These are phyloP conservation scores for Wickerhamiella cacticola DNA, from an alignment of 805 yeast species.

Conservation along the genomic window DNA sequence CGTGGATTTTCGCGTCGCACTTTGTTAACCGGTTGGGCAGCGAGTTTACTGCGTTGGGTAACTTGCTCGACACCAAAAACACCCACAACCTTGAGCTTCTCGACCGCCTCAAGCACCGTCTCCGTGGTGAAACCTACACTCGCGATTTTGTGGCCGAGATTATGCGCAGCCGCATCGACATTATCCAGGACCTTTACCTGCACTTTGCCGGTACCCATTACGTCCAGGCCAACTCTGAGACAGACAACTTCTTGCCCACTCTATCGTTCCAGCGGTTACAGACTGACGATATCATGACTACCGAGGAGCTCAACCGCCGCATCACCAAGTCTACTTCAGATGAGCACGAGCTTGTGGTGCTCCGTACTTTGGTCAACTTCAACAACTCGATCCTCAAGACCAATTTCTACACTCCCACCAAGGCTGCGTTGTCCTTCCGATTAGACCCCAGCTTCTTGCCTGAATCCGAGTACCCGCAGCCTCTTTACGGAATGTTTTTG, in stretches of 20 bases:
- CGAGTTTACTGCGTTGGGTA: constrained; percentile 61
- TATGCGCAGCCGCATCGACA: constrained; percentile 53
- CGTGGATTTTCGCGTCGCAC: constrained; percentile 83
- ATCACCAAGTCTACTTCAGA: constrained; percentile 57
- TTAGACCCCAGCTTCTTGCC: constrained; percentile 82
- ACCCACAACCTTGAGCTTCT: constrained; percentile 64
- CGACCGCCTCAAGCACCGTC: constrained; percentile 68
- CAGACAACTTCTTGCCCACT: constrained; percentile 37
- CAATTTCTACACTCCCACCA: constrained; percentile 84
- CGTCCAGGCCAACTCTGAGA: constrained; percentile 39
- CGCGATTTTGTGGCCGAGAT: constrained; percentile 70
- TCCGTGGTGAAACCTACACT: constrained; percentile 87
- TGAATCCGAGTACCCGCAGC: constrained; percentile 73
- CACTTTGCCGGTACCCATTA: constrained; percentile 88
- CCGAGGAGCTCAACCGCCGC: constrained; percentile 58
- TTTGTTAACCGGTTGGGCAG: constrained; percentile 89
- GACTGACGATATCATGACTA: constrained; percentile 60
- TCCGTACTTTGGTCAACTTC: constrained; percentile 71
- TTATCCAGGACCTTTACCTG: constrained; percentile 73
- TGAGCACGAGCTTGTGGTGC: constrained; percentile 69
- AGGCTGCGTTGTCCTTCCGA: constrained; percentile 90
- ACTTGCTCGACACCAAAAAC: constrained; percentile 51
- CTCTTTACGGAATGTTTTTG: constrained; percentile 88
- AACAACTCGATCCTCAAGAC: constrained; percentile 84
- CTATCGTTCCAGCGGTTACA: constrained; percentile 76